phyloP scores from a whole-genome alignment of 192 early-diverging fungal genomes.

The Coemansia sp. region DNA sequence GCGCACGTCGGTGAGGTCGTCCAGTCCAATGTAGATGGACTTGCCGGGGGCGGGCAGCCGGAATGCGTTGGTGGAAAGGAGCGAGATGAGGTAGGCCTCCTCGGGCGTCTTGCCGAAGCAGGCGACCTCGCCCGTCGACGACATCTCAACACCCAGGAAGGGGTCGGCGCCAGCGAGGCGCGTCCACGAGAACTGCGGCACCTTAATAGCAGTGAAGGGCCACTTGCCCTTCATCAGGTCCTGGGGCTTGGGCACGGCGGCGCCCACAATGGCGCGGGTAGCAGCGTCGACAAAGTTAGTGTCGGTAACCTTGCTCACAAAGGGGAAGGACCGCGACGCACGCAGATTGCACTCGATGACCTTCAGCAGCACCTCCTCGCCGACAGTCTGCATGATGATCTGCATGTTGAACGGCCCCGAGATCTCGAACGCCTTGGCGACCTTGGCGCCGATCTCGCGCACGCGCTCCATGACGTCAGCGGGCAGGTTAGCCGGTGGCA shows the following conservation, averaged over 20 bases:
- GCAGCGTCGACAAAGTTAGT: conserved; percentile 91
- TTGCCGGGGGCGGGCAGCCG: conserved; percentile 70
- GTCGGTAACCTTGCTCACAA: conserved; percentile 93
- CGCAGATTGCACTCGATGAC: conserved; percentile 99
- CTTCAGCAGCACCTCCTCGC: conserved; percentile 65
- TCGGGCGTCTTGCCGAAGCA: conserved; percentile 92
- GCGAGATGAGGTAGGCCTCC: conserved; percentile 80
- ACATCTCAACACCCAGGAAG: conserved; percentile 97
- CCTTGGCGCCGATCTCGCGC: conserved; percentile 80
- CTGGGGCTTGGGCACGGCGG: conserved; percentile 59
- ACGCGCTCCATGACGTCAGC: conserved; percentile 58
- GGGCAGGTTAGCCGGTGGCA: conserved; percentile 70
- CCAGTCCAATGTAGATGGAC: conserved; percentile 68
- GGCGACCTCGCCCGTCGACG: conserved; percentile 96
- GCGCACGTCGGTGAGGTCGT: conserved; percentile 67
- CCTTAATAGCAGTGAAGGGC: conserved; percentile 88
- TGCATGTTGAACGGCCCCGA: conserved; percentile 99
- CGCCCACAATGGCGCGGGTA: conserved; percentile 74
- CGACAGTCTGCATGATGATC: conserved; percentile 69
- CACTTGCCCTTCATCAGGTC: conserved; percentile 56
- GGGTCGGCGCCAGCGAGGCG: conserved; percentile 95
- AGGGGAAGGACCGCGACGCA: conserved; percentile 97
- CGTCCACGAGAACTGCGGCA: conserved; percentile 96
- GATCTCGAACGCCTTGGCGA: conserved; percentile 88
- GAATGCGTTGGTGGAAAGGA: conserved; percentile 90